Evolutionary conservation across 1,284 basidiomycete genomes (phyloP), one percentile per base, ranked within the genome.

Genomic region (Cutaneotrichosporon mucoides): DNA sequence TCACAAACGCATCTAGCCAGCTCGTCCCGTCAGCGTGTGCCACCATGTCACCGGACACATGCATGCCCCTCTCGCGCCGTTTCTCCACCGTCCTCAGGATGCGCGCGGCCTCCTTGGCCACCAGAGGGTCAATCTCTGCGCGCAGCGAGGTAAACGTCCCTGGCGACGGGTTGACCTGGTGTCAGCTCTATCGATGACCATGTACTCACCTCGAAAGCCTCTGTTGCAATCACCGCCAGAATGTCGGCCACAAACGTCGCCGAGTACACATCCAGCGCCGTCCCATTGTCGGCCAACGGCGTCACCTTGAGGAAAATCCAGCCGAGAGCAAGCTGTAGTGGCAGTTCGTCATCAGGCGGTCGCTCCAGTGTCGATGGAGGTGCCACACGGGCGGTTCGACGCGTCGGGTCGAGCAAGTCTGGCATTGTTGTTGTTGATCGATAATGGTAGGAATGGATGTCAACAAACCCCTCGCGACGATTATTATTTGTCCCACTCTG

Each of bases 241-340:
- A 75, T 65, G 6, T 64, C 51, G 5, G 70, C 55, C 3, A 65
- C 64, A 60, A 76, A 76, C 0, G 60, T 45, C 8, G 56, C 45
- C 38, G 70, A 72, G 56, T 69, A 73, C 13, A 70, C 16, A 13
- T 59, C 59, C 10, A 67, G 34, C 9, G 68, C 66, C 42, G 63
- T 63, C 33, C 66, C 60, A 34, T 65, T 55, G 7, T 65, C 60
- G 43, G 12, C 35, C 13, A 52, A n/a, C 9, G 64, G 64, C 33
- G 61, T 60, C 3, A 43, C 59, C n/a, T 51, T 43, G 5, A 73
- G 59, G 46, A 72, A 60, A 2, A 76, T 50, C 66, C 67, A 71
- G 0, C 64, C 69, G 24, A 75, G 62, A 8, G 75, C 72, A 0
- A 75, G 57, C 51, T 72, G 64, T 8, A 75, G 68, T 2, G 75